These are phyloP conservation scores for Microdochium trichocladiopsis DNA, from an alignment of 2,329 filamentous ascomycete genomes.

Conservation along the genomic window DNA sequence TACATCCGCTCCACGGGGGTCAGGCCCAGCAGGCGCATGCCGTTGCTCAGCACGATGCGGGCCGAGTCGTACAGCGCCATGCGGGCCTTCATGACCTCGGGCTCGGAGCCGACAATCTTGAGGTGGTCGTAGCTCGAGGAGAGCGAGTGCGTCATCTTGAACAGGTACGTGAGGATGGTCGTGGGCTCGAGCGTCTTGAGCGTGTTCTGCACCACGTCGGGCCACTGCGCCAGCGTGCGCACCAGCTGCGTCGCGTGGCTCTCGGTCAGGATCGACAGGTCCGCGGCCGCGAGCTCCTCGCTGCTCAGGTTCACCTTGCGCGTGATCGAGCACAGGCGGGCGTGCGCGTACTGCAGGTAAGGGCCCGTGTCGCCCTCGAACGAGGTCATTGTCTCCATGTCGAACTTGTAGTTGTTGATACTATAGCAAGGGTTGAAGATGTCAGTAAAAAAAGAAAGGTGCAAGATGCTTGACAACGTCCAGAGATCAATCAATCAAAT, in stretches of 20 bases:
- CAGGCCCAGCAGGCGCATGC: conserved; percentile 75
- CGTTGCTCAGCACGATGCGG: conserved; percentile 70
- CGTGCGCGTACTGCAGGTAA: conserved; percentile 66
- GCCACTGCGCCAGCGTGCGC: conserved; percentile 74
- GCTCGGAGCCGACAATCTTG: conserved; percentile 73
- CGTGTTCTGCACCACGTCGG: conserved; percentile 77
- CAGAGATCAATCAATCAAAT: background rate
- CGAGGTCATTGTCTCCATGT: conserved; percentile 65
- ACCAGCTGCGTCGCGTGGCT: conserved; percentile 53
- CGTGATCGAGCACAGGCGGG: conserved; percentile 46
- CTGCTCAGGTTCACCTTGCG: conserved; percentile 18
- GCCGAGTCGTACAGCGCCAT: conserved; percentile 74
- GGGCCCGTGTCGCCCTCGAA: conserved; percentile 70
- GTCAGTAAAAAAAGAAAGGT: no score
- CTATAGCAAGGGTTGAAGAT: no score
- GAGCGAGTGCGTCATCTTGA: conserved; percentile 74
- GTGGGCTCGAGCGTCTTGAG: conserved; percentile 75
- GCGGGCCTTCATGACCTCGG: conserved; percentile 61
- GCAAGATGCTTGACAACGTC: no score
- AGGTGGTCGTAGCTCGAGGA: conserved; percentile 78
- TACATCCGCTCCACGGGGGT: conserved; percentile 60
- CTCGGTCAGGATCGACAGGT: conserved; percentile 55
- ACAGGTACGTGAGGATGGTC: conserved; percentile 47
- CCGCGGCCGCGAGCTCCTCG: conserved; percentile 37
- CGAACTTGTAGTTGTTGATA: conserved; percentile 49